Conservation (phyloP, 1,284 basidiomycete genomes). For the Cronartium ribicola region DNA sequence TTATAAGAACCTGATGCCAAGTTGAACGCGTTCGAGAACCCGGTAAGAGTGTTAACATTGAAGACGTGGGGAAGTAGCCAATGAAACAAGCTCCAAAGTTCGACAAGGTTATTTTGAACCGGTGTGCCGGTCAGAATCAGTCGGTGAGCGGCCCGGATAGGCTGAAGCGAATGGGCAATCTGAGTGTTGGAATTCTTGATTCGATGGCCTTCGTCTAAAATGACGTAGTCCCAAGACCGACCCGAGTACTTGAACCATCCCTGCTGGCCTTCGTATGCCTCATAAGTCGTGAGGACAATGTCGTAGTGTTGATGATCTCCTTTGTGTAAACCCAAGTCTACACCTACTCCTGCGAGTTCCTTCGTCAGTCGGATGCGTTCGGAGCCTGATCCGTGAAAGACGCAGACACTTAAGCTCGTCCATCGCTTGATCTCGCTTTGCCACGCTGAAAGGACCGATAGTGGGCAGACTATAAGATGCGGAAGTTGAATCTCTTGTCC, state of each 20-base stretch:
- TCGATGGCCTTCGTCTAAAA: conserved; percentile 63
- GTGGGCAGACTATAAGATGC: conserved; percentile 62
- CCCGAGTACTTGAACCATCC: conserved; percentile 58
- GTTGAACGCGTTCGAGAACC: conserved; percentile 60
- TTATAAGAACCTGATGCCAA: conserved; percentile 58
- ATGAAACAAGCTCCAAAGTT: conserved; percentile 52
- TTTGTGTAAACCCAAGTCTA: neutral
- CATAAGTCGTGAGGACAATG: conserved; percentile 62
- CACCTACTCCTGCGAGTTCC: conserved; percentile 43
- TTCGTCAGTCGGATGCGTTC: conserved; percentile 58
- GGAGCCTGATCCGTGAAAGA: conserved; percentile 57
- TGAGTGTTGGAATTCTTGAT: conserved; percentile 61
- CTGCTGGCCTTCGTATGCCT: conserved; percentile 57
- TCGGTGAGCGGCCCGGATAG: conserved; percentile 58
- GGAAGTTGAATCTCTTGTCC: conserved; percentile 54
- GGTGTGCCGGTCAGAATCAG: conserved; percentile 63
- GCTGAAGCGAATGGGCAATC: conserved; percentile 55
- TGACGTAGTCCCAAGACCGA: conserved; percentile 60
- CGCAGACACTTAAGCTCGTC: conserved; percentile 58
- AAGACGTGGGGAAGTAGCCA: conserved; percentile 59
- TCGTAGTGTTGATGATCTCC: conserved; percentile 52
- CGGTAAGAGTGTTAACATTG: conserved; percentile 55
- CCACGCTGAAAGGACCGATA: conserved; percentile 63
- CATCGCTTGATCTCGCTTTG: conserved; percentile 59
- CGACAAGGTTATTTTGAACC: conserved; percentile 63